These are phyloP conservation scores for Ascomycota sp. DNA, from an alignment of 2,329 filamentous ascomycete genomes.

Conservation along the genomic window DNA sequence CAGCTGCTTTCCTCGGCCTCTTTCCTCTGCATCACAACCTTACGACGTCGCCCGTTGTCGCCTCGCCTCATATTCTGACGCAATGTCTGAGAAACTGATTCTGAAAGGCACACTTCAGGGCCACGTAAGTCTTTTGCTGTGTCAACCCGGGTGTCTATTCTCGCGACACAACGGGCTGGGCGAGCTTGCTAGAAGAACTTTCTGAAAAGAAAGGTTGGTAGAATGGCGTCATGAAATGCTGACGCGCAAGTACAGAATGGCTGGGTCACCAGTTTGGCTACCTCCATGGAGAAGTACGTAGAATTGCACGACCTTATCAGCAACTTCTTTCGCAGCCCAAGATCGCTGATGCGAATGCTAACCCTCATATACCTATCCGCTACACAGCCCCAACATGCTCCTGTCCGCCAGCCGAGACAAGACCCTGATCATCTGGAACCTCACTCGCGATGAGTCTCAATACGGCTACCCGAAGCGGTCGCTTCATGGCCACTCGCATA, in stretches of 20 bases:
- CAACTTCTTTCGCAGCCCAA: too few species aligned
- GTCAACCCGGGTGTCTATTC: too few species aligned
- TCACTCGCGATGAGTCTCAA: conserved; percentile 92
- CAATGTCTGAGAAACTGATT: conserved; percentile 85
- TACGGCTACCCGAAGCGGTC: conserved; percentile 99
- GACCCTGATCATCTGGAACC: conserved; percentile 99
- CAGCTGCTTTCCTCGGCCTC: conserved; percentile 9
- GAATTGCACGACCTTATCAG: background rate
- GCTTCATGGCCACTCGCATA: conserved; percentile 97
- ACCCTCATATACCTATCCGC: conserved; percentile 1
- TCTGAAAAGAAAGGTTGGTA: too few species aligned
- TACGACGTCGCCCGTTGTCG: conserved; percentile 9
- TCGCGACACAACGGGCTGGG: too few species aligned
- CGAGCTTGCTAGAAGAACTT: too few species aligned
- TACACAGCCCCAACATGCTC: conserved; percentile 86
- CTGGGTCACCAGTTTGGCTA: conserved; percentile 97
- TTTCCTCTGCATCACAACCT: conserved; percentile 9
- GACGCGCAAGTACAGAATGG: conserved; percentile 38
- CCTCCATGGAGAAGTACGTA: conserved; percentile 92
- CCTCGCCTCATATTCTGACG: conserved; percentile 22
- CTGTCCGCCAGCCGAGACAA: conserved; percentile 95
- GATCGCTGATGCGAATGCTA: background rate
- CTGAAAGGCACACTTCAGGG: conserved; percentile 94
- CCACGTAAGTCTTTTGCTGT: conserved; percentile 43
- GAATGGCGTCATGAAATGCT: too few species aligned